Evolutionary conservation across 75 land plant species (phyloP), one percentile per base, ranked within the genome.

Genomic region (Isoetes taiwanensis): DNA sequence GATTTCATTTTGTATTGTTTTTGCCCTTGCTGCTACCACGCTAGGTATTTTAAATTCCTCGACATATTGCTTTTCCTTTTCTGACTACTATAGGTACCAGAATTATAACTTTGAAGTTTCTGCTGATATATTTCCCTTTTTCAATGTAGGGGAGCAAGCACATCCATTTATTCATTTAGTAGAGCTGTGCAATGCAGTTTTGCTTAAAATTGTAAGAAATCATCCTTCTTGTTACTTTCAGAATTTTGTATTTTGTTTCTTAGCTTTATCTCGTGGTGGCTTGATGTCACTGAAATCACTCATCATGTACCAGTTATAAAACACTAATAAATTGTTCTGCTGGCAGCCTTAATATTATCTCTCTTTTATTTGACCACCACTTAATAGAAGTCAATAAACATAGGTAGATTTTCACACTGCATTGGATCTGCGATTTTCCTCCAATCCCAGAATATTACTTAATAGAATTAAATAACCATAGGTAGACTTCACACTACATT

Each of bases 1-100:
- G 40, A 70, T 70, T 16, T 64, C 73, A 1, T 70, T 70, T 37
- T 38, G 68, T 10, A 58, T 70, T 17, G 41, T 70, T n/a, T 57
- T 70, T 23, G 73, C 73, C 4, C 57, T 52, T 20, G 50, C 73
- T 10, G 52, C 61, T 14, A 64, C 43, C 41, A 64, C 62, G n/a
- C 37, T 64, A 17, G 73, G 73, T 70, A 64, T 10, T 32, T 16
- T 35, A 1, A 20, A 29, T 3, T 55, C 25, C 12, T 46, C 50
- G 9, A 9, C 39, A 9, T 37, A 9, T 37, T 14, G 9, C 39
- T 37, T 14, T 37, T 14, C 14, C 39, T 37, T 14, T 37, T 14
- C 14, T 14, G 39, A 9, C 14, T 37, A 20, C 52, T 48, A 20
- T 20, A 48, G 20, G n/a, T 6, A 48, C 5, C 16, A 48, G 52